Base-by-base conservation (phyloP, 1,284 basidiomycete species). In the Cryptococcus depauperatus region DNA sequence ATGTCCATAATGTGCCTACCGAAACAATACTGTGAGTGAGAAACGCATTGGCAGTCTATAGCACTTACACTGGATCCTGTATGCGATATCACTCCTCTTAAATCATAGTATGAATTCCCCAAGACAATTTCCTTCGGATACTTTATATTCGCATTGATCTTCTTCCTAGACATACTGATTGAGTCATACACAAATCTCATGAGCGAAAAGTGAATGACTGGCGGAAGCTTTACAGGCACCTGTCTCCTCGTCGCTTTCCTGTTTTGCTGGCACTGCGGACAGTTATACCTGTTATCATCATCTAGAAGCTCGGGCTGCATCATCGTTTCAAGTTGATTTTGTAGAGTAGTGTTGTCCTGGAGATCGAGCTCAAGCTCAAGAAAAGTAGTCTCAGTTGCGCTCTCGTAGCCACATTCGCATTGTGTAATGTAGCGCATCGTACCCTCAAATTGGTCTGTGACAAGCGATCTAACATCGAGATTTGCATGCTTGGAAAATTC, bases 1-100 rank as follows among this genome's bases (percentile, higher is more conserved):
- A 64, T 95, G 90, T 3, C 90, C 90, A 57, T 88, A 85, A 69
- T 91, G 85, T 10, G 90, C 90, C 70, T 87, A 84, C n/a, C n/a
- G 27, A 19, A 19, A 14, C 35, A 35, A 21, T 19, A 8, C 8
- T 44, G 26, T 27, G 33, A 16, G 35, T 23, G n/a, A 19, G 6
- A 30, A 19, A 2, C 9, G 8, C 28, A n/a, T 42, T 16, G 5
- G 16, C 8, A 2, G 21, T 4, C 7, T 18, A 27, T 5, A 21
- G 11, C 5, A 60, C 67, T 58, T 40, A 70, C 69, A 35, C 59
- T 68, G 8, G 77, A 59, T 2, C 90, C 90, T 59, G 85, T 84
- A 69, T 95, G 90, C 44, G 87, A 67, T 8, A 95, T 70, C 8
- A 93, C 79, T 5, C 85, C 90, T 35, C 81, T 77, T 25, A 95